Conservation (phyloP, 768 basidiomycete genomes). For the Pulveroboletus sp. region DNA sequence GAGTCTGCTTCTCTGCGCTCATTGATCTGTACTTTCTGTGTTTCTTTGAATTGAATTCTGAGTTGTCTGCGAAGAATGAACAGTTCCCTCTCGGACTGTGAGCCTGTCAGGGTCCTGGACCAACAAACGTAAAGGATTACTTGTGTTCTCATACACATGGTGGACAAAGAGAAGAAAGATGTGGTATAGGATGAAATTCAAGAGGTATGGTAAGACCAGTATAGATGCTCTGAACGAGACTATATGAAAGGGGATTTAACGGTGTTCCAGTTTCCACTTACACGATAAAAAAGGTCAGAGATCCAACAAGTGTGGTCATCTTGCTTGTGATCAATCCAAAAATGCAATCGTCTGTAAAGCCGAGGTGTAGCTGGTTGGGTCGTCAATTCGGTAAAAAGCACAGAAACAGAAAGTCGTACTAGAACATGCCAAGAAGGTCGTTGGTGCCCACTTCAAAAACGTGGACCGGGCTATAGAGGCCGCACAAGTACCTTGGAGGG, state of each 20-base stretch:
- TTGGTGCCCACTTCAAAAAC: constrained; percentile 40
- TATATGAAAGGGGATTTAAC: constrained; percentile 15
- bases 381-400: constrained; percentile 4
- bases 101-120: constrained; percentile 1
- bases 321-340: constrained; percentile 68
- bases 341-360: constrained; percentile 55
- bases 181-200: constrained; percentile 76
- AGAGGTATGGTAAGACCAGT: constrained; percentile 42
- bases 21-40: constrained; percentile 70
- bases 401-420: constrained; percentile 16
- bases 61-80: constrained; percentile 70
- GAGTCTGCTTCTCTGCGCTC: constrained; percentile 42
- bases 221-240: constrained; percentile 27
- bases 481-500: constrained; percentile 38
- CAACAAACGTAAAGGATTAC: constrained; percentile 9
- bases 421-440: constrained; percentile 37
- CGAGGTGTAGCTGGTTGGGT: constrained; percentile 25
- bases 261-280: constrained; percentile 25
- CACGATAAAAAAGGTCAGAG: constrained; percentile 51
- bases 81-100: constrained; percentile 51
- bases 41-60: constrained; percentile 66
- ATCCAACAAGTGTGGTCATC: constrained; percentile 59
- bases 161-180: constrained; percentile 71
- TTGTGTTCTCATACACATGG: constrained; percentile 57
- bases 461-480: constrained; percentile 33